phyloP scores from a whole-genome alignment of 257 asterid genomes.

The Solanum chmielewskii region DNA sequence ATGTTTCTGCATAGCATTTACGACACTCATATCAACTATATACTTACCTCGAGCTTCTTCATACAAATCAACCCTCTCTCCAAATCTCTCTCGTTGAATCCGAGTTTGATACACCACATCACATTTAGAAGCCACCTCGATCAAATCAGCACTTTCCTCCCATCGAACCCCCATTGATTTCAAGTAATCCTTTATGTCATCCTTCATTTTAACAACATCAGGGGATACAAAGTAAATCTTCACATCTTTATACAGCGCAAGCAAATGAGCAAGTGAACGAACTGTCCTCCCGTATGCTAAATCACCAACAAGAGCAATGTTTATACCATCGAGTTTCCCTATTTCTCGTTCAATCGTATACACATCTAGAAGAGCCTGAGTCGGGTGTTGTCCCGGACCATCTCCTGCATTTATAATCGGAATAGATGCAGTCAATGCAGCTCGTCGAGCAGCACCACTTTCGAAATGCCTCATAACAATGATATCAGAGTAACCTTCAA shows the following conservation, averaged over 20 bases:
- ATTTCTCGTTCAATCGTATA: slow-evolving; percentile 83
- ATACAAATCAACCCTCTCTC: slow-evolving; percentile 64
- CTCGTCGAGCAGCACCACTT: slow-evolving; percentile 94
- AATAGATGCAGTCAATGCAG: slow-evolving; percentile 66
- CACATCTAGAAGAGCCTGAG: slow-evolving; percentile 90
- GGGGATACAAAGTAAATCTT: slow-evolving; percentile 86
- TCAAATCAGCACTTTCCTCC: slow-evolving; percentile 78
- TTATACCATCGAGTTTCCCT: slow-evolving; percentile 82
- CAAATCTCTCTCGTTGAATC: slow-evolving; percentile 73
- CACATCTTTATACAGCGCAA: slow-evolving; percentile 60
- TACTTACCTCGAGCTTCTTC: slow-evolving; percentile 88
- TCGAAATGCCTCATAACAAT: slow-evolving; percentile 97
- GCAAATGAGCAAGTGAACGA: slow-evolving; percentile 86
- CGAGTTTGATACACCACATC: slow-evolving; percentile 85
- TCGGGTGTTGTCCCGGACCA: slow-evolving; percentile 98
- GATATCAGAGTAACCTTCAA: slow-evolving; percentile 85
- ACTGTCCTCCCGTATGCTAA: slow-evolving; percentile 94
- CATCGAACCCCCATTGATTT: slow-evolving; percentile 72
- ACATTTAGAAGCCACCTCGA: slow-evolving; percentile 85
- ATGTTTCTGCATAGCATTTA: slow-evolving; percentile 73
- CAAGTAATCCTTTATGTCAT: slow-evolving; percentile 82
- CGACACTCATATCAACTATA: slow-evolving; percentile 44
- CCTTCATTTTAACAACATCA: slow-evolving; percentile 89
- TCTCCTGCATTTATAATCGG: slow-evolving; percentile 97
- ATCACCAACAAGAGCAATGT: slow-evolving; percentile 92